Conservation (phyloP, 1,139 yeast species). For the Geotrichum histeridarum region DNA sequence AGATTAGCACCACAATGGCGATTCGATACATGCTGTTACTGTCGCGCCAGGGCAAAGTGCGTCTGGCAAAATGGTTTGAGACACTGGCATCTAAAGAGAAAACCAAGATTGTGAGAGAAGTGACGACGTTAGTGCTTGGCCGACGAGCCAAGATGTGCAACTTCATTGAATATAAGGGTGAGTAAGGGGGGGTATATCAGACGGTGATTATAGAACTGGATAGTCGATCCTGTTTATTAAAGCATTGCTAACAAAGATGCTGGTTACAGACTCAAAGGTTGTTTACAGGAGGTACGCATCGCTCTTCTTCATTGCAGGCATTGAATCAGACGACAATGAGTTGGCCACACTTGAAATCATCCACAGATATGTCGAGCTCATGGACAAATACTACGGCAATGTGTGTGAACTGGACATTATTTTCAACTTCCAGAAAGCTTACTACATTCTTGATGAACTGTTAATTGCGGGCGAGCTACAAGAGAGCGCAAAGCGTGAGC, state of each 20-base stretch:
- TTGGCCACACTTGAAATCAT: conserved; percentile 77
- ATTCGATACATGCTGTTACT: conserved; percentile 72
- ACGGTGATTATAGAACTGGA: not conserved
- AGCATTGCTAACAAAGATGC: not conserved
- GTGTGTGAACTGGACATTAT: conserved; percentile 85
- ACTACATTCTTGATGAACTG: conserved; percentile 84
- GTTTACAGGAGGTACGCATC: conserved; percentile 92
- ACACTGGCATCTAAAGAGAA: conserved; percentile 79
- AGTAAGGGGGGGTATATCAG: conserved; percentile 11
- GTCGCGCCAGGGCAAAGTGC: conserved; percentile 91
- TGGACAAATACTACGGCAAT: conserved; percentile 95
- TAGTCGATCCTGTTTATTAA: not conserved
- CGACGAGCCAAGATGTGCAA: conserved; percentile 95
- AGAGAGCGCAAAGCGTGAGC: conserved; percentile 79
- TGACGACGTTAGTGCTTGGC: conserved; percentile 76
- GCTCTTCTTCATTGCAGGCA: conserved; percentile 80
- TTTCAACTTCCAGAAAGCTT: conserved; percentile 90
- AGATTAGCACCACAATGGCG: conserved; percentile 51
- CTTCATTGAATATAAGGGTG: conserved; percentile 72
- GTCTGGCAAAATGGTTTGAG: conserved; percentile 90
- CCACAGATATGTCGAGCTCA: conserved; percentile 91
- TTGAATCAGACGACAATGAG: conserved; percentile 81
- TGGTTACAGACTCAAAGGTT: conserved; percentile 59
- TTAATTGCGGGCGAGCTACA: conserved; percentile 75
- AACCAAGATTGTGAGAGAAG: conserved; percentile 73